Evolutionary conservation across 768 basidiomycete genomes (phyloP).

Genomic region (Candolleomyces aberdarensis): DNA sequence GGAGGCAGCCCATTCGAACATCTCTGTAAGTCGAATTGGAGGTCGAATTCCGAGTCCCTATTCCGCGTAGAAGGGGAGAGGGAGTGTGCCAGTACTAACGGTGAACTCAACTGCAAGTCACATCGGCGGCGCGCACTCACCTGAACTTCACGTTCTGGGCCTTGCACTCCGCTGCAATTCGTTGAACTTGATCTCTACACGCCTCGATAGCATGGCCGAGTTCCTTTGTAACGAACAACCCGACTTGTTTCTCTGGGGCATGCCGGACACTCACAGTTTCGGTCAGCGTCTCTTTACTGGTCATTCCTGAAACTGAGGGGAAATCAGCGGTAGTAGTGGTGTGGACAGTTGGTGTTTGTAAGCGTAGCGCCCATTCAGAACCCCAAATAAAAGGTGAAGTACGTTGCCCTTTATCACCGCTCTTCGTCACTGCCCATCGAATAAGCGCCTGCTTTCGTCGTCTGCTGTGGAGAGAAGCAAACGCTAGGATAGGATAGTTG

Average conservation of each 20-base stretch:
- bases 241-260: not conserved
- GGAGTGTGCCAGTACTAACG: not conserved
- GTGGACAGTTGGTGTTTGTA: too few relatives aligned
- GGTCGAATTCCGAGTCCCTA: slow-evolving; percentile 53
- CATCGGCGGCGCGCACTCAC: slow-evolving; percentile 20
- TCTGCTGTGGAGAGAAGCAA: too few relatives aligned
- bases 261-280: not conserved
- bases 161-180: slow-evolving; percentile 42
- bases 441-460: too few relatives aligned
- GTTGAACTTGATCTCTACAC: slow-evolving; percentile 40
- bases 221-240: slow-evolving; percentile 28
- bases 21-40: slow-evolving; percentile 32
- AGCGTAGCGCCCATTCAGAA: too few relatives aligned
- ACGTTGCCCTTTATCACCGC: too few relatives aligned
- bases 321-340: not conserved
- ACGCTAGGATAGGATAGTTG: too few relatives aligned
- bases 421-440: too few relatives aligned
- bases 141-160: slow-evolving; percentile 47
- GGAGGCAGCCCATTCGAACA: slow-evolving; percentile 35
- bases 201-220: slow-evolving; percentile 40
- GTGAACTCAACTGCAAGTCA: too few relatives aligned
- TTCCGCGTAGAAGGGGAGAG: not conserved
- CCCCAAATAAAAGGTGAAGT: too few relatives aligned
- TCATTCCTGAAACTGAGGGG: not conserved
- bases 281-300: not conserved